Conservation (phyloP, 1,284 basidiomycete genomes). For the Trichosporon sp. region DNA sequence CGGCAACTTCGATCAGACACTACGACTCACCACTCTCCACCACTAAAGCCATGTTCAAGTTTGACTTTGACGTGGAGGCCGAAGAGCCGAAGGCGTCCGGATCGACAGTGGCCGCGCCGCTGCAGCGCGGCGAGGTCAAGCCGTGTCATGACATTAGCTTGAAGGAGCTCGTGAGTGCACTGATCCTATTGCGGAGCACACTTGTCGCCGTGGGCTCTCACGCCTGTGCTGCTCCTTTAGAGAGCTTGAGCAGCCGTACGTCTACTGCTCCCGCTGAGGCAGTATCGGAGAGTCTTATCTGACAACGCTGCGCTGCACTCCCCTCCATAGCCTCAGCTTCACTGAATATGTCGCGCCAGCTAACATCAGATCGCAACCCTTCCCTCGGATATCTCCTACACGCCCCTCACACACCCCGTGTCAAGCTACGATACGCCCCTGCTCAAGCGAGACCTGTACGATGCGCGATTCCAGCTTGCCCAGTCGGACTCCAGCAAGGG, state of each 20-base stretch:
- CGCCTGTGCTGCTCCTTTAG: not conserved
- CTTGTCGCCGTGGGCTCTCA: too few species aligned
- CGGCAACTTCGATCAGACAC: not conserved
- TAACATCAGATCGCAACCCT: constrained; percentile 33
- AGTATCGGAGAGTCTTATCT: too few species aligned
- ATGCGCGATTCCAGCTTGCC: constrained; percentile 87
- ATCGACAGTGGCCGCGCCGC: not conserved
- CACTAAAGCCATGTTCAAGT: constrained; percentile 46
- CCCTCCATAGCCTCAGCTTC: too few species aligned
- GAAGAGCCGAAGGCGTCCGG: constrained; percentile 18
- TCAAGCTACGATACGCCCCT: constrained; percentile 19
- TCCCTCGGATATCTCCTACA: constrained; percentile 42
- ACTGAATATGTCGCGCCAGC: too few species aligned
- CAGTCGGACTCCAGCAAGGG: constrained; percentile 8
- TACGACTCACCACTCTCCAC: not conserved
- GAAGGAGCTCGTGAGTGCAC: constrained; percentile 7
- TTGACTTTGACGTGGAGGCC: constrained; percentile 44
- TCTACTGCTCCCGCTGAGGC: too few species aligned
- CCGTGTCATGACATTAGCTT: constrained; percentile 32
- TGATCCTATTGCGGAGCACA: too few species aligned
- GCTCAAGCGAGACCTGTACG: constrained; percentile 79
- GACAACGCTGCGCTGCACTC: too few species aligned
- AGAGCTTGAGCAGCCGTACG: not conserved
- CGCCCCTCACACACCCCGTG: constrained; percentile 29
- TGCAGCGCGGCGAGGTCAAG: constrained; percentile 9